Evolutionary conservation across 2,329 filamentous ascomycete species (phyloP), one percentile per base, ranked within the genome.

Genomic region (Aquanectria penicillioides): DNA sequence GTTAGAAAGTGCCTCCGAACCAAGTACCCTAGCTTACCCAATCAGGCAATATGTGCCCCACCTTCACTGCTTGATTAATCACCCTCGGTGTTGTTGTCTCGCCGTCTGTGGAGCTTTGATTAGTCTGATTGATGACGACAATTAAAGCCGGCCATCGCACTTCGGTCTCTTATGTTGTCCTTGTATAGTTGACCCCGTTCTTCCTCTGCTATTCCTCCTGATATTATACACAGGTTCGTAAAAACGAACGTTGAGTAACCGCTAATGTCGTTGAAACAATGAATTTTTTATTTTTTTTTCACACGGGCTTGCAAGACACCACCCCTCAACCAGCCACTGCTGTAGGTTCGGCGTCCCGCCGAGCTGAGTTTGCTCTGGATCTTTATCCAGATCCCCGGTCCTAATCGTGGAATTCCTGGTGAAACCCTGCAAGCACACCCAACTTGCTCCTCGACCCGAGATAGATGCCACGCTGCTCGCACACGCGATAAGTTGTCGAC

Each of bases 31-130:
- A 12, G 62, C 37, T 49, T 47, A 37, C 33, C 66, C 23, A 69
- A 68, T 67, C 26, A 40, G 28, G 57, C 4, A 51, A 31, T 22
- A 33, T 2, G 13, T 12, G 33, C 17, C 12, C 31, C 59, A 50
- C 44, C 12, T 6, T 25, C 17, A n/a, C 23, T 28, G 17, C 23
- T 56, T 54, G 62, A 63, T 68, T 67, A 61, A 63, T 69, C 67
- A 68, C 54, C 51, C 12, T 69, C 66, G 64, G 66, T 51, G 51
- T 41, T 28, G 44, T 55, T 59, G 37, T 69, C 54, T 12, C 25
- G 31, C 61, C 54, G 57, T 23, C 47, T 37, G 44, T 25, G 55
- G 55, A 61, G 17, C 43, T 22, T n/a, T 20, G 31, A 37, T 37
- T 44, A 38, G 31, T 46, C 33, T 18, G 52, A 64, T 51, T 38